Evolutionary conservation across 257 asterid species (phyloP).

Genomic region (Nicotiana tomentosiformis): DNA sequence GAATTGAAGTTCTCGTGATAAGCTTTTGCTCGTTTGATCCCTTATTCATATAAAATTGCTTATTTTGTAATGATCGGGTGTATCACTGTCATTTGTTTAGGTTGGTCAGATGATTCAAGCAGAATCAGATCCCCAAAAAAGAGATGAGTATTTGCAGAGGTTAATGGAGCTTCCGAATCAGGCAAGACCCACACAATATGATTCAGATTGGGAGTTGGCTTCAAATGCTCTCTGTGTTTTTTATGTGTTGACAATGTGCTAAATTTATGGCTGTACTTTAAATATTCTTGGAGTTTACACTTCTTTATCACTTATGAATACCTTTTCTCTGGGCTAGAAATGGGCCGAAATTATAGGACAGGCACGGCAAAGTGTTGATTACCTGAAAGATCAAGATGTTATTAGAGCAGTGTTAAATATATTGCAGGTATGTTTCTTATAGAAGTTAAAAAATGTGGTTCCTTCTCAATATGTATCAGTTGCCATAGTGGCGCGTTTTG

Average conservation of each 20-base stretch:
- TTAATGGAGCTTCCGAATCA: conserved; percentile 95
- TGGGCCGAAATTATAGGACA: conserved; percentile 95
- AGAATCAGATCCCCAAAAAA: conserved; percentile 81
- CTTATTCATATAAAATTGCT: background rate
- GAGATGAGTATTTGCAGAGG: conserved; percentile 87
- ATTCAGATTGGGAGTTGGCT: background rate
- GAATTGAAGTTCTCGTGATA: background rate
- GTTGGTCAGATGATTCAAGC: conserved; percentile 97
- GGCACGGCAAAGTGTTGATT: conserved; percentile 85
- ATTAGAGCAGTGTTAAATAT: conserved; percentile 89
- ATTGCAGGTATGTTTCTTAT: conserved; percentile 56
- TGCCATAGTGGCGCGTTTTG: background rate
- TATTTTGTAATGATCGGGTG: background rate
- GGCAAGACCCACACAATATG: conserved; percentile 21
- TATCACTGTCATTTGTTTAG: conserved; percentile 23
- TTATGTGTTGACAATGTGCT: background rate
- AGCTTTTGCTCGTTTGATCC: background rate
- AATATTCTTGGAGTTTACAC: background rate
- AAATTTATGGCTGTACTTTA: background rate
- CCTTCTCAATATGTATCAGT: background rate
- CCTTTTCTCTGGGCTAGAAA: conserved; percentile 47
- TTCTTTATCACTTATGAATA: conserved; percentile 20
- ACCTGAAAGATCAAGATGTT: conserved; percentile 84
- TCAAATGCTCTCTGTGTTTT: background rate
- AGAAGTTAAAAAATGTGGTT: background rate